Base-by-base conservation (phyloP, 768 basidiomycete species). In the Suillus tomentosus region DNA sequence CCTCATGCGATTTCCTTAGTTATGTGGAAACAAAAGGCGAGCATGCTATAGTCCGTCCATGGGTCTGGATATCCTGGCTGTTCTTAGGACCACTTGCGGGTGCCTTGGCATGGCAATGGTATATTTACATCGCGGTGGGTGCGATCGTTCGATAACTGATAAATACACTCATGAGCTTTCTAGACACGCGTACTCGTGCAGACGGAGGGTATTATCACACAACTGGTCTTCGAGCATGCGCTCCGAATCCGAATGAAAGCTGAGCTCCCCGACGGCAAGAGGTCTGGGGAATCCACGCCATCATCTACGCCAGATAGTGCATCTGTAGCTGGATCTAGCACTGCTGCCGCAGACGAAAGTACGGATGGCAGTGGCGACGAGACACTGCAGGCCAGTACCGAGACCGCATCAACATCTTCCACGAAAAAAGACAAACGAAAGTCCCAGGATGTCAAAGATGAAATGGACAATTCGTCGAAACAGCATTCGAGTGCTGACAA, bases 31-130 rank as follows among this genome's bases (percentile, higher is more conserved):
- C 72, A 3, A 74, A 77, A 14, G 86, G 85, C 3, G 69, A 80
- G 63, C 79, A 73, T 27, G 79, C 87, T 0, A 68, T 74, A 8
- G 73, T 88, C 37, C 81, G 82, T 42, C 90, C 90, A 1, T 90
- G 89, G 85, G 82, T 91, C 8, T 92, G 90, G 89, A 82, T 91
- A 15, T 39, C 74, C 0, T 76, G 77, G 70, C 76, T 87, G 14
- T 81, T 86, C 65, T 55, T 82, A 6, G 85, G 84, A 14, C 83
- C 85, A 14, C 70, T 79, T 5, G 0, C 81, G 11, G 76, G 73
- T 14, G 76, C 82, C 5, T 27, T 88, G 9, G 67, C 76, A 36
- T 79, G 82, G 62, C 85, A 91, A 66, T 81, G 79, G 74, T 90
- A 88, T 67, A 76, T 81, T 43, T 86, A 78, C 65, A 64, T 74